phyloP scores from a whole-genome alignment of 192 early-diverging fungal genomes.

The Physocladia obscura region DNA sequence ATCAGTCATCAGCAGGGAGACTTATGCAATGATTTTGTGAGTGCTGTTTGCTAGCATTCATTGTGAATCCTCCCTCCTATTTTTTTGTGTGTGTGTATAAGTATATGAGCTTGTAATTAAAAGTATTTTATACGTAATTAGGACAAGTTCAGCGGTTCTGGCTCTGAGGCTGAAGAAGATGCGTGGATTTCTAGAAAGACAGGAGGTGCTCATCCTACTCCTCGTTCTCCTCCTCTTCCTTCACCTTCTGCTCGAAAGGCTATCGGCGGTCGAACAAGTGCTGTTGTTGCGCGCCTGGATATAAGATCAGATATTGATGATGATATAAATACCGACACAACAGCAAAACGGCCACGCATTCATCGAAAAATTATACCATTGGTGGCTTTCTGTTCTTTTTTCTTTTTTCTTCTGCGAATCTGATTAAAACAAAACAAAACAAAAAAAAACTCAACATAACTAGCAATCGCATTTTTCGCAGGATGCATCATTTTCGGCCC shows the following conservation, averaged over 20 bases:
- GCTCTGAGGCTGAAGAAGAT: neutral
- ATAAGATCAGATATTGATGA: neutral
- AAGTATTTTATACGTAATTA: no score
- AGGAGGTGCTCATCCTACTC: no score
- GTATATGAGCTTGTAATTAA: no score
- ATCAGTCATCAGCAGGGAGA: neutral
- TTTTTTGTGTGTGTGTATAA: no score
- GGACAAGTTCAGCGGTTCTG: neutral
- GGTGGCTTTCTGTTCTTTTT: neutral
- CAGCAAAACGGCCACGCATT: neutral
- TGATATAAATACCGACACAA: no score
- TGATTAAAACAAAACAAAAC: no score
- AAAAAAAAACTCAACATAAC: no score
- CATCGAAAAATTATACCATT: constrained; percentile 13
- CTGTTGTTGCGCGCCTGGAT: constrained; percentile 1
- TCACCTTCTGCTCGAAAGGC: no score
- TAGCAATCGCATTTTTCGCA: constrained; percentile 1
- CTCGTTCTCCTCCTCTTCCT: no score
- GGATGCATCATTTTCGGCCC: no score
- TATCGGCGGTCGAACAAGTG: constrained; percentile 12
- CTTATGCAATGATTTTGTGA: neutral
- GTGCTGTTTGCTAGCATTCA: no score
- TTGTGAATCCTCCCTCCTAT: no score
- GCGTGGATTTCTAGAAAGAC: neutral
- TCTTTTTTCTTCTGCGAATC: neutral